Conservation (phyloP, 129 eudicot genomes). For the Pulicaria dysenterica region DNA sequence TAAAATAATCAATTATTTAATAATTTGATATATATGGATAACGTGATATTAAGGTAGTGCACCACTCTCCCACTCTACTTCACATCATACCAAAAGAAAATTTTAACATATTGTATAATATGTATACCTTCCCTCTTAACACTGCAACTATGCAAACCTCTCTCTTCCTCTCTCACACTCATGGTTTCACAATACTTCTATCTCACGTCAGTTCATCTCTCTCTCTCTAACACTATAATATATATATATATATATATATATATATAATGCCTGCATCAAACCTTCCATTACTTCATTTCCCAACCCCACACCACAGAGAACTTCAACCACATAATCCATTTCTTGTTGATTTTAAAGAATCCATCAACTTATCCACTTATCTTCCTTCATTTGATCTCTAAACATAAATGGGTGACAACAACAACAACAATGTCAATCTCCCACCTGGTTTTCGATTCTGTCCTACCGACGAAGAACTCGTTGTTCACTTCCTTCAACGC, state of each 20-base stretch:
- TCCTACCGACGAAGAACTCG: constrained; percentile 90
- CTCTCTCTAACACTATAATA: constrained; percentile 32
- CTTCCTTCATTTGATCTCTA: not conserved
- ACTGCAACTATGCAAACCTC: constrained; percentile 21
- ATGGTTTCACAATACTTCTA: constrained; percentile 50
- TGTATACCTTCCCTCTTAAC: constrained; percentile 43
- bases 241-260: constrained; percentile 36
- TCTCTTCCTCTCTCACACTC: constrained; percentile 23
- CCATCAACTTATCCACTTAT: constrained; percentile 21
- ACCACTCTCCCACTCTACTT: too few relatives aligned
- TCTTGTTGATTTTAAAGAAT: constrained; percentile 9
- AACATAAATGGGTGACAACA: constrained; percentile 42
- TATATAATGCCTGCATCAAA: constrained; percentile 41
- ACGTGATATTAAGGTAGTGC: constrained; percentile 56
- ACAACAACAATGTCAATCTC: constrained; percentile 55
- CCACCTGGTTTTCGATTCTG: constrained; percentile 93
- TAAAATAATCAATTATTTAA: too few relatives aligned
- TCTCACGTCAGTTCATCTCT: constrained; percentile 55
- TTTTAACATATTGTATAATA: constrained; percentile 52
- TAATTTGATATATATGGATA: not conserved
- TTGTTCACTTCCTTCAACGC: constrained; percentile 92
- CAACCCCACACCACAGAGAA: constrained; percentile 36
- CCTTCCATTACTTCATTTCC: constrained; percentile 38
- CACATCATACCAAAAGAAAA: too few relatives aligned
- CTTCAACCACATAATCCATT: constrained; percentile 28